phyloP scores from a whole-genome alignment of 495 filamentous ascomycete species.

The Tuber indicum region DNA sequence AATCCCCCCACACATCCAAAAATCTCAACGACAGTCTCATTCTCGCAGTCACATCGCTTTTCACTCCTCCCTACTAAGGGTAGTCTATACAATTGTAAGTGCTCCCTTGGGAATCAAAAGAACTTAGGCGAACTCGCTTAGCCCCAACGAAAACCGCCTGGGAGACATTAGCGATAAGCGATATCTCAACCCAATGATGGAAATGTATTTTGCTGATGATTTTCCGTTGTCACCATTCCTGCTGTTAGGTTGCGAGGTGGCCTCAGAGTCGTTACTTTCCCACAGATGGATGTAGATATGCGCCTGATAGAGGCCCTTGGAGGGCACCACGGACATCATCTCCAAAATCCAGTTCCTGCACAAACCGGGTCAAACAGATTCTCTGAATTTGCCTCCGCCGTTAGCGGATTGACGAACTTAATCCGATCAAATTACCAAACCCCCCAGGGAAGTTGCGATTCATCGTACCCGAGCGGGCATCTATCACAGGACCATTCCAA shows the following conservation, averaged over 20 bases:
- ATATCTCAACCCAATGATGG: neutral
- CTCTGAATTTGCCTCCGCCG: neutral
- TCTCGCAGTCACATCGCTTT: slow-evolving; percentile 32
- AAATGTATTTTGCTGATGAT: slow-evolving; percentile 1
- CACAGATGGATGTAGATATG: slow-evolving; percentile 1
- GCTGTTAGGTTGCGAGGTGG: neutral
- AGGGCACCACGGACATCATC: neutral
- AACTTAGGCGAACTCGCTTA: neutral
- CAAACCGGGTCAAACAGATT: neutral
- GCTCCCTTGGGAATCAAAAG: slow-evolving; percentile 10
- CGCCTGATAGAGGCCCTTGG: neutral
- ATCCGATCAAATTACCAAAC: neutral
- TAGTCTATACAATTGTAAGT: slow-evolving; percentile 31
- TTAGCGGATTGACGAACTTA: neutral
- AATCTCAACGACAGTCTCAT: slow-evolving; percentile 37
- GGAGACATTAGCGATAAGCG: neutral
- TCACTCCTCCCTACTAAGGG: slow-evolving; percentile 29
- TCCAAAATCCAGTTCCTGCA: neutral
- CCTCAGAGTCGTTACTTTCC: neutral
- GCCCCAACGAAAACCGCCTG: neutral
- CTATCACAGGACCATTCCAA: neutral
- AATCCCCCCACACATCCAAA: slow-evolving; percentile 26
- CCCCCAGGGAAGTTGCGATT: neutral
- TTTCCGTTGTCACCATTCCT: neutral
- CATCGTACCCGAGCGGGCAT: neutral